Conservation (phyloP, 169 alveolate species). For the Cryptosporidium bovis region DNA sequence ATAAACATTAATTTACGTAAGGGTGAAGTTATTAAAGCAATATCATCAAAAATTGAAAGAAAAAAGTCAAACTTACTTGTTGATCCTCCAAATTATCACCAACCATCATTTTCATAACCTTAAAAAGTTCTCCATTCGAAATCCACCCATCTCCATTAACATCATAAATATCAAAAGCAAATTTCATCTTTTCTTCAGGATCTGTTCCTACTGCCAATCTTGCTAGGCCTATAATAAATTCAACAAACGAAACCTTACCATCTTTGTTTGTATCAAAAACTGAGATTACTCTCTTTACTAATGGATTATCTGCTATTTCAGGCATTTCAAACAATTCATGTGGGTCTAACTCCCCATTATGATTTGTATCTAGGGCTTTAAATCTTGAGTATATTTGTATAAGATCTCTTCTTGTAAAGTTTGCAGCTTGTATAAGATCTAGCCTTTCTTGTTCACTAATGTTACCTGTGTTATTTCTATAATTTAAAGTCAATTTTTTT, state of each 20-base stretch:
- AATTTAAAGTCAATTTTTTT: background rate
- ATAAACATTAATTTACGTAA: too few relatives aligned
- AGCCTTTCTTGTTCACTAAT: conserved; percentile 80
- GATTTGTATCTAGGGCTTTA: conserved; percentile 91
- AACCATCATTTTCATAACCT: conserved; percentile 97
- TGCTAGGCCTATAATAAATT: conserved; percentile 94
- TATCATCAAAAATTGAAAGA: background rate
- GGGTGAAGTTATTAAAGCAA: background rate
- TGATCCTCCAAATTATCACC: conserved; percentile 95
- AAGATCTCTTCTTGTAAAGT: conserved; percentile 91
- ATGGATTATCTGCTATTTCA: conserved; percentile 95
- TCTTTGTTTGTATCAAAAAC: conserved; percentile 95
- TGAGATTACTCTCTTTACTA: conserved; percentile 93
- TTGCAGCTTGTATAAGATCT: conserved; percentile 86
- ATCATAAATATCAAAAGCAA: conserved; percentile 96
- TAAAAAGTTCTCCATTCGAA: conserved; percentile 96
- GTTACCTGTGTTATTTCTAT: conserved; percentile 59
- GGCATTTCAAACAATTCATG: conserved; percentile 95
- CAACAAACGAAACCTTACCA: conserved; percentile 95
- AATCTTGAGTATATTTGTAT: conserved; percentile 92
- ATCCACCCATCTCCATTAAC: conserved; percentile 95
- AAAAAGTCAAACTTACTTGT: conserved; percentile 83
- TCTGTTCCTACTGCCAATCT: conserved; percentile 90
- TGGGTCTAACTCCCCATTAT: conserved; percentile 94
- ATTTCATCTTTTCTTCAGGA: conserved; percentile 92